Base-by-base conservation (phyloP, 176 grass and related monocot genomes). In the Sorghum bicolor region DNA sequence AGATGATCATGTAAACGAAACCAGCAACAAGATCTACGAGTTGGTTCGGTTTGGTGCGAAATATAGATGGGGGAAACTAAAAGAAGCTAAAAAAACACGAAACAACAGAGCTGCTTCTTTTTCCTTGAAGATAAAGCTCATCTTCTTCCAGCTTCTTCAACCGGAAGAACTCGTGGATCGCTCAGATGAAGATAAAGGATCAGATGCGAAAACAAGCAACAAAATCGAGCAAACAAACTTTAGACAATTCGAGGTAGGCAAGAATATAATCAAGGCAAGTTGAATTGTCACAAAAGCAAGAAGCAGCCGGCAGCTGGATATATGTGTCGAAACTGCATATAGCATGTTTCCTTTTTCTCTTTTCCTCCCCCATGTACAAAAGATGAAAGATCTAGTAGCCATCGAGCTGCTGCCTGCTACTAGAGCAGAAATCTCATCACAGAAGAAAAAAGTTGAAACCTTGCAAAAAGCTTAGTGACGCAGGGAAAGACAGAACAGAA, bases 381-480 rank as follows among this genome's bases (percentile, higher is more conserved):
- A 74, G 73, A 82, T 82, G 28, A 79, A 86, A 67, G 88, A 86
- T 86, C 80, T 68, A 44, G n/a, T n/a, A n/a, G 28, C 29, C 28
- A 79, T n/a, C n/a, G n/a, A 71, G 40, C 38, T 53, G 38, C n/a
- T 44, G n/a, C n/a, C n/a, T n/a, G n/a, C n/a, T n/a, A 20, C 16
- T 17, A 78, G 72, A n/a, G 14, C n/a, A 86, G 34, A 33, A 47
- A 82, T 75, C n/a, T 37, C 75, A n/a, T 37, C 38, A 79, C 45
- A 86, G 58, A 78, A 86, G 30, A 19, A 31, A 69, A 83, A 83
- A 28, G 30, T 39, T 25, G 25, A 83, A 74, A 68, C 60, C 68
- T 83, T 80, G 17, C 38, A 79, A 79, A 38, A n/a, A n/a, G 34
- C 41, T 69, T 34, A 83, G 34, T 43, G 67, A 61, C 66, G 60